Conservation (phyloP, 176 grass and related monocot species). For the Raddia guianensis region DNA sequence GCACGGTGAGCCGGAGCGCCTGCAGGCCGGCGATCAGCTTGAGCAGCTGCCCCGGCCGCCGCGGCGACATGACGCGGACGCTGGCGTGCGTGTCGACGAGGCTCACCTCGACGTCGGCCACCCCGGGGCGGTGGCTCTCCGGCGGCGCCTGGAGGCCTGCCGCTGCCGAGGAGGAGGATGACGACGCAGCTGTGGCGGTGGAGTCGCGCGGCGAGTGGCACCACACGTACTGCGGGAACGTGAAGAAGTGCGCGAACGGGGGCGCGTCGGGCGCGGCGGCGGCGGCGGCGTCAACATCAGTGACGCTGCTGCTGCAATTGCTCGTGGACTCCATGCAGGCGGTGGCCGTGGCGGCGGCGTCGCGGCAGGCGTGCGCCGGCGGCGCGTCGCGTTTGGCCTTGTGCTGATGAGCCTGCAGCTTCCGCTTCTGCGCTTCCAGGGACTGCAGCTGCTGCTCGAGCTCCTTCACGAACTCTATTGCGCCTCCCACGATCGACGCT, state of each 20-base stretch:
- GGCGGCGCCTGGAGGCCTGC: background rate
- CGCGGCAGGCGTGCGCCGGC: background rate
- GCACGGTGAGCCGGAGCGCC: constrained; percentile 58
- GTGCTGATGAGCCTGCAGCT: constrained; percentile 34
- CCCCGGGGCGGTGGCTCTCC: constrained; percentile 42
- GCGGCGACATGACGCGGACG: constrained; percentile 64
- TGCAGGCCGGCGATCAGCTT: constrained; percentile 67
- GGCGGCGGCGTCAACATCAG: constrained; percentile 1
- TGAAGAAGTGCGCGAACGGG: constrained; percentile 86
- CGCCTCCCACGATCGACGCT: constrained; percentile 88
- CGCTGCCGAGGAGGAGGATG: background rate
- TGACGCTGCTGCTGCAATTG: constrained; percentile 56
- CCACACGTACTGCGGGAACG: constrained; percentile 91
- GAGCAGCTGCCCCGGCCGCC: constrained; percentile 66
- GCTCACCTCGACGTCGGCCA: constrained; percentile 88
- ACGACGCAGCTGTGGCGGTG: background rate
- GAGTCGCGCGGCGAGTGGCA: constrained; percentile 57
- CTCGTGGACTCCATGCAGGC: constrained; percentile 42
- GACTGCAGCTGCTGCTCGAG: constrained; percentile 91
- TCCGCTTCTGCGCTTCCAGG: constrained; percentile 76
- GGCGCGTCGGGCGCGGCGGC: constrained; percentile 34
- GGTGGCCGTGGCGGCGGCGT: background rate
- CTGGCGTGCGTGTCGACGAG: constrained; percentile 91
- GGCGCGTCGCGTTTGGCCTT: background rate
- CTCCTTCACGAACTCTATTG: constrained; percentile 96